Conservation (phyloP, 2,329 filamentous ascomycete species). For the Penicillium sp. region DNA sequence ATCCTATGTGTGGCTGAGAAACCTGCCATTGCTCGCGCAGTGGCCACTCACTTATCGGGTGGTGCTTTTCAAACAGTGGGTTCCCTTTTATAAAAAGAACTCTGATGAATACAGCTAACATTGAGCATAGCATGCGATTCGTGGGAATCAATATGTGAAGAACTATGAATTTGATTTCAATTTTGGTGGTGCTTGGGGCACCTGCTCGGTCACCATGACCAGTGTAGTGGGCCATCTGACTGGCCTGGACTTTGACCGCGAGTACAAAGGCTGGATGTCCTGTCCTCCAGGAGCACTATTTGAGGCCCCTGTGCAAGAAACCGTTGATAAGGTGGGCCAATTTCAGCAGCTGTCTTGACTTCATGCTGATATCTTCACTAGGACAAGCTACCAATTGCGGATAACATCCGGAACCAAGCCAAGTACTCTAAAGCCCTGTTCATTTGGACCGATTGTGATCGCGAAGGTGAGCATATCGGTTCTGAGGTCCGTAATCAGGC, state of each 20-base stretch:
- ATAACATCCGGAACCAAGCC: conserved; percentile 81
- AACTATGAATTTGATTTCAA: conserved; percentile 92
- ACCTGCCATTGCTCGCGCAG: conserved; percentile 92
- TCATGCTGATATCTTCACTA: conserved; percentile 36
- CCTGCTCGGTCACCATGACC: conserved; percentile 86
- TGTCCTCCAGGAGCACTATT: conserved; percentile 79
- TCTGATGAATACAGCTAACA: conserved; percentile 14
- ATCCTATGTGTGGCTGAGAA: conserved; percentile 81
- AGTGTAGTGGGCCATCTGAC: conserved; percentile 87
- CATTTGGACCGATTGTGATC: conserved; percentile 99
- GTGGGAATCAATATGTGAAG: conserved; percentile 73
- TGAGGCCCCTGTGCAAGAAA: conserved; percentile 69
- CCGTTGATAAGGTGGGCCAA: conserved; percentile 60
- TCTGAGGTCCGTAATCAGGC: conserved; percentile 84
- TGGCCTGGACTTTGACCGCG: conserved; percentile 68
- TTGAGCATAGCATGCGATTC: conserved; percentile 61
- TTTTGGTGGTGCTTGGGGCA: conserved; percentile 77
- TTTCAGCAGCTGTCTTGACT: not conserved
- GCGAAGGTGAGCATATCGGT: conserved; percentile 95
- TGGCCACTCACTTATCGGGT: conserved; percentile 83
- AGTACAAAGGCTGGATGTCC: conserved; percentile 75
- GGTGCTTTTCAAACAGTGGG: conserved; percentile 68
- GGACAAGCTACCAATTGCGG: conserved; percentile 76
- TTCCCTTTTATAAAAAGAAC: conserved; percentile 12
- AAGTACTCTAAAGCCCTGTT: conserved; percentile 70